phyloP scores from a whole-genome alignment of 768 basidiomycete species.

The Hebeloma cylindrosporum region DNA sequence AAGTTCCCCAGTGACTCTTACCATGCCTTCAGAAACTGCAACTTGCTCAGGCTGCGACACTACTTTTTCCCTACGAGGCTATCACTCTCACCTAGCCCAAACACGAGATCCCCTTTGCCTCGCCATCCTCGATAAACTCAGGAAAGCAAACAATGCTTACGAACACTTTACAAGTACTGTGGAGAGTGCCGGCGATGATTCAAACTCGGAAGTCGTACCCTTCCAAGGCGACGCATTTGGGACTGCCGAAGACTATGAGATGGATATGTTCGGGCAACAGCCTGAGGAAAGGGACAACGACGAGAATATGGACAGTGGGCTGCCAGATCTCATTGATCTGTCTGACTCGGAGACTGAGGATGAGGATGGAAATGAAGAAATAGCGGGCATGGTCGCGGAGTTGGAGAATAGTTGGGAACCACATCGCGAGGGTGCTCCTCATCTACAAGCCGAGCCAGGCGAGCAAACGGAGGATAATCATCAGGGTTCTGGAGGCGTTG shows the following conservation, averaged over 20 bases:
- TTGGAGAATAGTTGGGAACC: constrained; percentile 1
- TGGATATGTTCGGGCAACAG: constrained; percentile 7
- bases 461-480: neutral
- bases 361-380: neutral
- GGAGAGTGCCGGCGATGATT: neutral
- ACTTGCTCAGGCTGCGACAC: constrained; percentile 2
- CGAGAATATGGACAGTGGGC: too few relatives aligned
- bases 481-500: neutral
- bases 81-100: constrained; percentile 3
- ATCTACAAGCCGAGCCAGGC: neutral
- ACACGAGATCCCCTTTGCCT: constrained; percentile 2
- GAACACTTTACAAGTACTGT: too few relatives aligned
- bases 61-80: neutral
- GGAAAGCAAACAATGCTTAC: neutral
- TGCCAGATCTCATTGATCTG: too few relatives aligned
- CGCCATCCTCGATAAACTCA: neutral
- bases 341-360: too few relatives aligned
- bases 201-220: neutral
- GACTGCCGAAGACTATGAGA: constrained; percentile 3
- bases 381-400: neutral
- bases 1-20: neutral
- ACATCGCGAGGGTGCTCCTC: neutral
- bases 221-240: constrained; percentile 11
- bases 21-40: neutral
- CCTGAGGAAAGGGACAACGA: neutral